Evolutionary conservation across 768 basidiomycete species (phyloP).

Genomic region (Rhizopogon roseolus): DNA sequence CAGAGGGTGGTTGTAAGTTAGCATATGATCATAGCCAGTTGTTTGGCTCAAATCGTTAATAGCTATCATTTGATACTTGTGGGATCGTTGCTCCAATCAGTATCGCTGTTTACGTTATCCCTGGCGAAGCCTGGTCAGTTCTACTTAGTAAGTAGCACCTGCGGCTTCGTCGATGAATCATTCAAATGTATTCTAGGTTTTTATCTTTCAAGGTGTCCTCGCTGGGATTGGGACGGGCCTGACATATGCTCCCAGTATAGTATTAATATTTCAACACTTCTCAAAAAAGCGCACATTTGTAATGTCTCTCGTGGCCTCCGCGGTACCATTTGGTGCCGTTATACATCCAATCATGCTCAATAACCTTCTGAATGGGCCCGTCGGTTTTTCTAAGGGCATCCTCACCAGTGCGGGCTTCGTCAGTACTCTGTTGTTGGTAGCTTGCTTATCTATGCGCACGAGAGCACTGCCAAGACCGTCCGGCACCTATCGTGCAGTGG

Average conservation of each 20-base stretch:
- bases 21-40: not conserved
- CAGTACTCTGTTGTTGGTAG: conserved; percentile 30
- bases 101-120: conserved; percentile 34
- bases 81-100: conserved; percentile 21
- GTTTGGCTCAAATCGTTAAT: not conserved
- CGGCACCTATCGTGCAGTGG: not conserved
- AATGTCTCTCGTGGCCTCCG: conserved; percentile 41
- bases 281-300: conserved; percentile 33
- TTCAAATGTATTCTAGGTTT: conserved; percentile 23
- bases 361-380: conserved; percentile 30
- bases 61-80: conserved; percentile 11
- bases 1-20: conserved; percentile 37
- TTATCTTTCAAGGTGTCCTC: conserved; percentile 40
- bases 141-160: conserved; percentile 23
- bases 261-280: conserved; percentile 43
- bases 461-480: conserved; percentile 23
- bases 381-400: conserved; percentile 40
- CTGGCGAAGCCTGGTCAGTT: conserved; percentile 28
- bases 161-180: not conserved
- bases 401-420: conserved; percentile 37
- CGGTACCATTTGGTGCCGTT: conserved; percentile 49
- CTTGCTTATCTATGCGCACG: conserved; percentile 33
- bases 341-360: conserved; percentile 62
- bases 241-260: conserved; percentile 39
- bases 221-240: conserved; percentile 39